These are phyloP conservation scores for Trypanosomatidae sp. DNA, from an alignment of 208 protist genomes.

Conservation along the genomic window DNA sequence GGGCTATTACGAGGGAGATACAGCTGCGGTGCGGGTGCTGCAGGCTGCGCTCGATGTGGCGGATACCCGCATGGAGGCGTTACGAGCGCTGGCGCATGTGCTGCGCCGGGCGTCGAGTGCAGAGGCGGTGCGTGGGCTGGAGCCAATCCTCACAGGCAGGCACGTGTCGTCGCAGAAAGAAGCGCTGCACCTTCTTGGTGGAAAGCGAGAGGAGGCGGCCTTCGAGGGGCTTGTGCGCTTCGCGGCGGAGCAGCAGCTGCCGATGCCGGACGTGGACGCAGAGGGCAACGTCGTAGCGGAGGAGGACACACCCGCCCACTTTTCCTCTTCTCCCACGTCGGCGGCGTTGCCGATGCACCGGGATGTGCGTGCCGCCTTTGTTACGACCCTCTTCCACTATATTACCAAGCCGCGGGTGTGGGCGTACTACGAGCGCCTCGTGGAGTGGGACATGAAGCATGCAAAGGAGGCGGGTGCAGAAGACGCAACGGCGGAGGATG, in stretches of 20 bases:
- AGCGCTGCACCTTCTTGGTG: conserved; percentile 16
- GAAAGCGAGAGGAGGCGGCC: conserved; percentile 18
- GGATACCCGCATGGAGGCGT: conserved; percentile 6
- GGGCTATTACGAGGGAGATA: conserved; percentile 1
- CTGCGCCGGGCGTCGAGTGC: conserved; percentile 11
- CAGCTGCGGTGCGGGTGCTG: background rate
- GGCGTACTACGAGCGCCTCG: conserved; percentile 11
- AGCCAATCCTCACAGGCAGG: conserved; percentile 11
- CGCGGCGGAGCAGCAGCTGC: conserved; percentile 18
- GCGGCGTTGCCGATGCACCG: conserved; percentile 15
- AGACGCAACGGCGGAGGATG: background rate
- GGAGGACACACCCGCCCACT: too few species aligned
- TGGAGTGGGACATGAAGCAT: conserved; percentile 1
- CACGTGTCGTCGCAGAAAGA: conserved; percentile 28
- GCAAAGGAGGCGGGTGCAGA: background rate
- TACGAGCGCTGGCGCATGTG: conserved; percentile 9
- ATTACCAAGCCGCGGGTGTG: conserved; percentile 22
- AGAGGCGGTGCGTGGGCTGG: conserved; percentile 18
- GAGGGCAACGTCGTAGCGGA: background rate
- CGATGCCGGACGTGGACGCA: conserved; percentile 9
- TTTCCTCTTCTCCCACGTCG: background rate
- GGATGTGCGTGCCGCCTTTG: conserved; percentile 25
- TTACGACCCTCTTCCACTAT: conserved; percentile 21
- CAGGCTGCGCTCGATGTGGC: conserved; percentile 7
- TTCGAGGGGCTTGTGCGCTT: conserved; percentile 14